A percentile compares a stretch with the other conserved stretches of the same genome.
These are phyloP conservation scores for Trichoderma citrinoviride DNA, from an alignment of 2,329 filamentous ascomycete genomes.

Conservation along the genomic window DNA sequence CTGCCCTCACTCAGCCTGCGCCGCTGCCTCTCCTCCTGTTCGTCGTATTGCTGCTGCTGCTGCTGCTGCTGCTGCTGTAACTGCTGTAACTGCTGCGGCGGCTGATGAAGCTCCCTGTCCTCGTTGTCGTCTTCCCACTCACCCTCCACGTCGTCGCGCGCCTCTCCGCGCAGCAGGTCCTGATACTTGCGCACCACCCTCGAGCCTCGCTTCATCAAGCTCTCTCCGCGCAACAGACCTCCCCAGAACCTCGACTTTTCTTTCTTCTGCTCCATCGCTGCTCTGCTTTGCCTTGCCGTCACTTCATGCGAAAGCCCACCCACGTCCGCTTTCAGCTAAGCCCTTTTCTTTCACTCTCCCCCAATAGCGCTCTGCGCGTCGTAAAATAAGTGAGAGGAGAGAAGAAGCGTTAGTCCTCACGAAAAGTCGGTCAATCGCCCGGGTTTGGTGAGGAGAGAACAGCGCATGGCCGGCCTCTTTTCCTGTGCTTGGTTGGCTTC, in stretches of 20 bases:
- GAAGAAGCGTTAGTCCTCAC: background rate
- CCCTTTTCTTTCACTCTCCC: background rate
- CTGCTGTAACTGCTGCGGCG: background rate
- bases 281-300: background rate
- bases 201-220: conserved; percentile 34
- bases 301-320: background rate
- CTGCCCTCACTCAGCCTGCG: conserved; percentile 16
- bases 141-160: conserved; percentile 11
- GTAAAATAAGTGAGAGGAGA: background rate
- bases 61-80: background rate
- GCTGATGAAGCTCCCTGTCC: conserved; percentile 1
- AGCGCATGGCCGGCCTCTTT: conserved; percentile 7
- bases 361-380: background rate
- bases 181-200: conserved; percentile 21
- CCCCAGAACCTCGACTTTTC: conserved; percentile 49
- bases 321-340: background rate
- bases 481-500: background rate
- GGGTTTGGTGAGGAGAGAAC: background rate
- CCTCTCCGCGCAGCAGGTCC: conserved; percentile 15
- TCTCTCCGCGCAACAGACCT: conserved; percentile 49
- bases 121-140: conserved; percentile 10
- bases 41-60: background rate
- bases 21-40: conserved; percentile 6
- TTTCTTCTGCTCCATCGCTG: conserved; percentile 35
- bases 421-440: conserved; percentile 21